Conservation (phyloP, 176 grass and related monocot species). For the Carex myosuroides region DNA sequence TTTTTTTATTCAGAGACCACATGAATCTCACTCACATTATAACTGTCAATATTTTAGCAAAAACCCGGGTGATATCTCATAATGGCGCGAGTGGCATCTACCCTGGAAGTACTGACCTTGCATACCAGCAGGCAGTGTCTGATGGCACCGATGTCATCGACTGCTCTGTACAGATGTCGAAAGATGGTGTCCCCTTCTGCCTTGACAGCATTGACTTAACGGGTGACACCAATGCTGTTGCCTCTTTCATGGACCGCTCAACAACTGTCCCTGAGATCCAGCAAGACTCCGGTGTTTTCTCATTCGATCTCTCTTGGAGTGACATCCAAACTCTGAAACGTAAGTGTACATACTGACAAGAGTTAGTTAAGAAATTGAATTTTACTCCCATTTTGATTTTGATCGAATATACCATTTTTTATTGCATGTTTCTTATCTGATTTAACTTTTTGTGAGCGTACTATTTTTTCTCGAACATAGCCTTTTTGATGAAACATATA, state of each 20-base stretch:
- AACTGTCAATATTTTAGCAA: constrained; percentile 9
- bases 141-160: constrained; percentile 83
- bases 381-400: not conserved
- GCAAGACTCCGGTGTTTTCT: constrained; percentile 61
- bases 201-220: constrained; percentile 56
- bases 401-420: not conserved
- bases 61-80: constrained; percentile 63
- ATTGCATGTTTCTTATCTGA: not conserved
- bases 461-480: not conserved
- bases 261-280: constrained; percentile 52
- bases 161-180: constrained; percentile 79
- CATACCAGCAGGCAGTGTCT: constrained; percentile 66
- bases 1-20: not conserved
- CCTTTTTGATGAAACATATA: not conserved
- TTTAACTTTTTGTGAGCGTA: not conserved
- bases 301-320: constrained; percentile 79
- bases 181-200: constrained; percentile 73
- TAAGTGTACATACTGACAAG: constrained; percentile 22
- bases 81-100: constrained; percentile 84
- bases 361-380: not conserved
- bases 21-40: not conserved
- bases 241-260: constrained; percentile 41
- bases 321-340: constrained; percentile 78
- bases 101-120: constrained; percentile 78
- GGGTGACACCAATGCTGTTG: constrained; percentile 37